Conservation (phyloP, 192 early-diverging fungal species). For the Dispira parvispora region DNA sequence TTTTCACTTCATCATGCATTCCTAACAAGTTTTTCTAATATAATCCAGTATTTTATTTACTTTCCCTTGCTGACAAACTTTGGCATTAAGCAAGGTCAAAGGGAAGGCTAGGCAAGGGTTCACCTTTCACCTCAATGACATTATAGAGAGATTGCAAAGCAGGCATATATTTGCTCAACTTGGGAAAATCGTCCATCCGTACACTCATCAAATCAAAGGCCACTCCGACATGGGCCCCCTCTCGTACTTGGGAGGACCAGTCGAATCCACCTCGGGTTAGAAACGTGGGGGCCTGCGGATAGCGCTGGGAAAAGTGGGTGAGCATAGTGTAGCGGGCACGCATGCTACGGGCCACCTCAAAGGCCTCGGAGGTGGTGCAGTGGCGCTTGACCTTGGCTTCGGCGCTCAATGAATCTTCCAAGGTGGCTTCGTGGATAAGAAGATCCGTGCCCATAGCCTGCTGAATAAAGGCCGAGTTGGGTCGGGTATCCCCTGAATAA, state of each 20-base stretch:
- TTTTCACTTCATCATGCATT: no score
- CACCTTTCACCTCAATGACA: no score
- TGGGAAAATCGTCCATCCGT: constrained; percentile 26
- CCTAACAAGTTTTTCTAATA: no score
- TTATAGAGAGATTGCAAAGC: constrained; percentile 34
- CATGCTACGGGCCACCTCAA: constrained; percentile 69
- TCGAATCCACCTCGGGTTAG: constrained; percentile 16
- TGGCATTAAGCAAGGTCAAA: no score
- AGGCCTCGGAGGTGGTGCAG: constrained; percentile 73
- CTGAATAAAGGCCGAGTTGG: constrained; percentile 49
- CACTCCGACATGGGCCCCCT: constrained; percentile 28
- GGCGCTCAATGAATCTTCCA: constrained; percentile 47
- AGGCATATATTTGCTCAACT: constrained; percentile 30
- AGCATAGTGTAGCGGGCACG: constrained; percentile 64
- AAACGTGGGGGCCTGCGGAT: constrained; percentile 63
- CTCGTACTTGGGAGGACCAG: not conserved
- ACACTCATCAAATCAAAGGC: constrained; percentile 69
- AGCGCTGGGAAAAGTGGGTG: constrained; percentile 95
- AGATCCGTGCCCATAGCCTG: constrained; percentile 47
- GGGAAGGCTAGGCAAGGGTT: no score
- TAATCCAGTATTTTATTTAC: no score
- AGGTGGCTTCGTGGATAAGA: constrained; percentile 85
- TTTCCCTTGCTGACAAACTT: no score
- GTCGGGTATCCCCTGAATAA: constrained; percentile 91
- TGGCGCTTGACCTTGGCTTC: constrained; percentile 72